Conservation (phyloP, 495 filamentous ascomycete genomes). For the Penicillium parvum region DNA sequence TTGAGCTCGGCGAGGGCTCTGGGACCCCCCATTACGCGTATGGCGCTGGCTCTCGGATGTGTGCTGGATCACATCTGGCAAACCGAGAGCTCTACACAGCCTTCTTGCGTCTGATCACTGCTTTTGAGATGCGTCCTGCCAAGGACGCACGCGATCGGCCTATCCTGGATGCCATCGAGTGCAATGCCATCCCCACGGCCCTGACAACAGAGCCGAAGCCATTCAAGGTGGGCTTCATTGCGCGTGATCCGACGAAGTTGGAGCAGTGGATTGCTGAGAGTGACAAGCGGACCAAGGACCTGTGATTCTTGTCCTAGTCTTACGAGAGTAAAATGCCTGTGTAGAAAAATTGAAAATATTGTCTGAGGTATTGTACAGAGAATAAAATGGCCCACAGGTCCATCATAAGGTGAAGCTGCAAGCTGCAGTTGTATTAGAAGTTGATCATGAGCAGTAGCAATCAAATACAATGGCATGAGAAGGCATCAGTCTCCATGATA, state of each 20-base stretch:
- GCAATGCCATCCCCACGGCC: slow-evolving; percentile 59
- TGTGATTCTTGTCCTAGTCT: slow-evolving; percentile 22
- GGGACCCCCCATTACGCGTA: slow-evolving; percentile 69
- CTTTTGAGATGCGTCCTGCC: slow-evolving; percentile 52
- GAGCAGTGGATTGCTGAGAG: slow-evolving; percentile 51
- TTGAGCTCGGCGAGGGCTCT: slow-evolving; percentile 49
- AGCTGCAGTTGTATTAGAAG: too few relatives aligned
- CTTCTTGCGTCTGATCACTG: slow-evolving; percentile 62
- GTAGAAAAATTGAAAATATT: not conserved
- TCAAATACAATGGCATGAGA: too few relatives aligned
- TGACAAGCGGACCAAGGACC: slow-evolving; percentile 54
- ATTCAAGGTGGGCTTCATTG: slow-evolving; percentile 56
- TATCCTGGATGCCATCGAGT: slow-evolving; percentile 57
- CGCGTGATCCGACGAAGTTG: slow-evolving; percentile 41
- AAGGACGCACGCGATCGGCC: slow-evolving; percentile 42
- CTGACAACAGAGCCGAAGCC: slow-evolving; percentile 67
- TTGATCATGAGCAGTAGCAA: too few relatives aligned
- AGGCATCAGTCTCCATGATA: too few relatives aligned
- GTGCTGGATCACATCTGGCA: slow-evolving; percentile 64
- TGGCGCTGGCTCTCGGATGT: slow-evolving; percentile 68
- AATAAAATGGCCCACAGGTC: not conserved
- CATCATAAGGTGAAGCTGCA: too few relatives aligned
- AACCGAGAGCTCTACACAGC: slow-evolving; percentile 66
- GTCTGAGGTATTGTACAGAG: too few relatives aligned
- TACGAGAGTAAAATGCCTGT: not conserved